phyloP scores from a whole-genome alignment of 73 alveolate genomes.

The Paramecium bursaria region DNA sequence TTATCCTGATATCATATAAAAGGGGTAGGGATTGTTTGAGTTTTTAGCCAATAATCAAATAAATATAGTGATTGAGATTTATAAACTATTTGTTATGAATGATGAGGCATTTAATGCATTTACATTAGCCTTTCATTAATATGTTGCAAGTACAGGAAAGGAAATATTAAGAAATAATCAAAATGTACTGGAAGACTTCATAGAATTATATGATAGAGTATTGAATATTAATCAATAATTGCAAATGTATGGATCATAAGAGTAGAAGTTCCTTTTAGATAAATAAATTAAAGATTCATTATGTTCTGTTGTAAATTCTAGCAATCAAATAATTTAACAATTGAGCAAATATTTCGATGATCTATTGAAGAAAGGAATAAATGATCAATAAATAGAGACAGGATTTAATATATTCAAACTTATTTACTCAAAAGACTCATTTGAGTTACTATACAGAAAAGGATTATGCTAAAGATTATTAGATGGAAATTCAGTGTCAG shows the following conservation, averaged over 20 bases:
- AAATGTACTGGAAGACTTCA: conserved; percentile 2
- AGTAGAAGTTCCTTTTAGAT: neutral
- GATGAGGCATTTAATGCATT: conserved; percentile 25
- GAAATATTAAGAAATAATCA: conserved; percentile 8
- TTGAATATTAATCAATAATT: neutral
- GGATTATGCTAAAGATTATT: conserved; percentile 18
- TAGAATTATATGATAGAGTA: conserved; percentile 10
- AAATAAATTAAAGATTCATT: conserved; percentile 22
- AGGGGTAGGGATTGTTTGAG: neutral
- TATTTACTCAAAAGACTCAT: conserved; percentile 19
- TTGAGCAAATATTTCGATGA: conserved; percentile 30
- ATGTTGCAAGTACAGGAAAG: neutral
- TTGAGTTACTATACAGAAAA: conserved; percentile 19
- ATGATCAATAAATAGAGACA: conserved; percentile 22
- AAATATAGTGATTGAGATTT: neutral
- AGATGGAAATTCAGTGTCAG: neutral
- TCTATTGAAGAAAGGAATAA: conserved; percentile 12
- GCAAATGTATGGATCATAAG: neutral
- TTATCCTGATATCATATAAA: too few relatives aligned
- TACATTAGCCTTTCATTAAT: neutral
- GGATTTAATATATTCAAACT: conserved; percentile 19
- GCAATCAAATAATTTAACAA: conserved; percentile 1
- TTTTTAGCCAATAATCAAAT: conserved; percentile 42
- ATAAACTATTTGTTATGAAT: conserved; percentile 30
- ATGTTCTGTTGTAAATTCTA: conserved; percentile 8